Conservation (phyloP, 305 asterid genomes). For the Fraxinus xanthoxyloides region DNA sequence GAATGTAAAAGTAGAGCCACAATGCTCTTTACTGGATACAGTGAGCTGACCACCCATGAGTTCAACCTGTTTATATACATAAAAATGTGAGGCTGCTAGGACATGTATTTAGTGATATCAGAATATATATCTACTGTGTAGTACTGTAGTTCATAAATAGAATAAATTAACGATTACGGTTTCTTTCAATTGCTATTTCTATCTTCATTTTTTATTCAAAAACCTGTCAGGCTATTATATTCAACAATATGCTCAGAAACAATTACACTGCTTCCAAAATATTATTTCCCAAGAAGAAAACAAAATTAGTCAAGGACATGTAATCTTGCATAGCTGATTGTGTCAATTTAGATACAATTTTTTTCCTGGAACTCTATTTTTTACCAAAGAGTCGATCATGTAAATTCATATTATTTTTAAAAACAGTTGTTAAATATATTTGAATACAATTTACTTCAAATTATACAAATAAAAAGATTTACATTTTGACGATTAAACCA, state of each 20-base stretch:
- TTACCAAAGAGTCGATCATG: background rate
- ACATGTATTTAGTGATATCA: background rate
- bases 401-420: background rate
- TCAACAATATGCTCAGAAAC: background rate
- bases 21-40: conserved; percentile 64
- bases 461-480: background rate
- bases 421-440: background rate
- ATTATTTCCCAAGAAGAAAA: background rate
- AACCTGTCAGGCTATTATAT: background rate
- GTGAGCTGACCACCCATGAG: conserved; percentile 94
- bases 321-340: background rate
- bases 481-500: background rate
- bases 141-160: background rate
- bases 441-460: background rate
- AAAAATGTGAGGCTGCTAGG: conserved; percentile 1
- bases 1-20: conserved; percentile 83
- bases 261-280: background rate
- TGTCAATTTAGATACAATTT: background rate
- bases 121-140: background rate
- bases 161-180: background rate
- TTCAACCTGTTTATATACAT: conserved; percentile 61
- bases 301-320: background rate
- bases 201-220: background rate
- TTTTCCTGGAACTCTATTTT: background rate
- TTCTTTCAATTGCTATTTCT: background rate